Conservation (phyloP, 2,329 filamentous ascomycete species). For the Pseudogymnoascus sp. region DNA sequence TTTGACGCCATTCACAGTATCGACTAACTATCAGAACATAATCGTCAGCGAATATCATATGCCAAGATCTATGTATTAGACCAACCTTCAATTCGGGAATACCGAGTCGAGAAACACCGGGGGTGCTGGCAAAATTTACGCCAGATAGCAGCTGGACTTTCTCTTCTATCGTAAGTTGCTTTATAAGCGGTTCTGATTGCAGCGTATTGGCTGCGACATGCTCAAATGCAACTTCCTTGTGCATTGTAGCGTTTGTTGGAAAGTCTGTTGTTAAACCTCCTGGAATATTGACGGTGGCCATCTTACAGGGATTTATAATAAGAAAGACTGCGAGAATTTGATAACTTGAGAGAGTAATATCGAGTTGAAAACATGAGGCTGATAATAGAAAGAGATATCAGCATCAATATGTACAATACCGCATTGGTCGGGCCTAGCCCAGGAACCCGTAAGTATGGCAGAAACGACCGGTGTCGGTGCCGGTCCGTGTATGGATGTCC, state of each 20-base stretch:
- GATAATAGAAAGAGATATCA: background rate
- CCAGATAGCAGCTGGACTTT: constrained; percentile 27
- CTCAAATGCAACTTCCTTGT: background rate
- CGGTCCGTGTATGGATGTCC: background rate
- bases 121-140: constrained; percentile 24
- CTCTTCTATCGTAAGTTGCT: constrained; percentile 27
- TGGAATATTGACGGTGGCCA: background rate
- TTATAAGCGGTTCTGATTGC: constrained; percentile 12
- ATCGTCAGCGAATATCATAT: background rate
- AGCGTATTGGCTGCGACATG: background rate
- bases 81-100: constrained; percentile 27
- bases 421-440: background rate
- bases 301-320: background rate
- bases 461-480: background rate
- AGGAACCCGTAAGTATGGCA: background rate
- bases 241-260: background rate
- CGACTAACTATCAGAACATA: constrained; percentile 2
- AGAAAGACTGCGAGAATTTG: background rate
- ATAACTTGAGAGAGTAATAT: background rate
- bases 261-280: background rate
- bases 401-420: background rate
- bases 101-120: constrained; percentile 22
- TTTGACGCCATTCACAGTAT: constrained; percentile 16
- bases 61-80: background rate
- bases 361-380: background rate